These are phyloP conservation scores for Sarocladium brachiariae DNA, from an alignment of 2,329 filamentous ascomycete species.

Conservation along the genomic window DNA sequence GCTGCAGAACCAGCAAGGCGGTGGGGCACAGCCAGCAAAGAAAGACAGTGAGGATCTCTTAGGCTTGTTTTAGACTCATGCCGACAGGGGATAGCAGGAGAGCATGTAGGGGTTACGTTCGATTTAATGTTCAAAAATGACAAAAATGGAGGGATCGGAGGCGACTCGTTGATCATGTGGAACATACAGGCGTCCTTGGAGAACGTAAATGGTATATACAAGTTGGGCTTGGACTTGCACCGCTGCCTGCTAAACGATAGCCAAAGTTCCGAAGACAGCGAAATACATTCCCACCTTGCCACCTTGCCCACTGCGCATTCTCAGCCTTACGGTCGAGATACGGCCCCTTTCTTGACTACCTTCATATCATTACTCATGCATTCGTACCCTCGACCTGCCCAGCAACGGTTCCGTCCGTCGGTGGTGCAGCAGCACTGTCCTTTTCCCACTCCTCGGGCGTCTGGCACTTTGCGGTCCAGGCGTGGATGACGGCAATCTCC, in stretches of 20 bases:
- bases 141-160: too few species aligned
- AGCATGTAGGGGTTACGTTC: too few species aligned
- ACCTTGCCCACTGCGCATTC: too few species aligned
- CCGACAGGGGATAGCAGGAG: too few species aligned
- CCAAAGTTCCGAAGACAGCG: neutral
- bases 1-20: constrained; percentile 32
- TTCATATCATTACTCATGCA: neutral
- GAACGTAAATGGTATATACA: constrained; percentile 2
- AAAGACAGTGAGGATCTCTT: constrained; percentile 56
- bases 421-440: constrained; percentile 39
- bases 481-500: constrained; percentile 87
- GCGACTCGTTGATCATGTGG: neutral
- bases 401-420: constrained; percentile 36
- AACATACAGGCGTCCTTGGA: neutral
- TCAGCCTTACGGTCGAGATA: too few species aligned
- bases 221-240: neutral
- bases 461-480: constrained; percentile 91
- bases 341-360: constrained; percentile 11
- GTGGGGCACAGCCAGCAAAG: constrained; percentile 32
- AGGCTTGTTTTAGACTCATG: constrained; percentile 30
- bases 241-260: neutral
- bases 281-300: neutral
- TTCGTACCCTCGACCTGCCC: constrained; percentile 33
- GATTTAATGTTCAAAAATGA: too few species aligned
- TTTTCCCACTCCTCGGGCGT: constrained; percentile 85